Evolutionary conservation across 352 stramenopile genomes (phyloP), one percentile per base, ranked within the genome.

Genomic region (Phytophthora pseudosyringae): DNA sequence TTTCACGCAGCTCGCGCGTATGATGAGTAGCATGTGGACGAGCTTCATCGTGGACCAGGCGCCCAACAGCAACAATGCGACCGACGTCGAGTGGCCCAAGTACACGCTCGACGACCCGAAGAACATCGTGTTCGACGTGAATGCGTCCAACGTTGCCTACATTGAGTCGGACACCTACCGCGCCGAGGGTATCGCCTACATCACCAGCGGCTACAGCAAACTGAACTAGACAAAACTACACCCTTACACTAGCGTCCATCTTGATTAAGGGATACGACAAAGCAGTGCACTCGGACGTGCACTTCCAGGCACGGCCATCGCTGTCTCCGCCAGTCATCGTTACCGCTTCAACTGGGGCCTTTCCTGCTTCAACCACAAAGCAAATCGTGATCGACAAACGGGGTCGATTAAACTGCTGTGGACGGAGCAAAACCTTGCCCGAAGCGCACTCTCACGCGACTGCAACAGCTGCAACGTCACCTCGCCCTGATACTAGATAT

Each of bases 11-110:
- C 51, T 73, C 18, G 51, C 68, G 0, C 47, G 25, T 0, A 15
- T 69, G 8, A 76, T 76, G 68, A 50, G 56, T 8, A 51, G 68
- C n/a, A 76, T 70, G 58, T 76, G 68, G 68, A 18, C 51, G 15
- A 73, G 64, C 38, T 73, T 76, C 58, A 67, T 76, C 28, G 68
- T 67, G 18, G 10, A 67, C 26, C n/a, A 60, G 40, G 64, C 18
- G 8, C 58, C 64, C 4, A 70, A 69, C 58, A 10, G 45, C 4
- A 64, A 64, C 31, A 43, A 38, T 15, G 58, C 54, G 10, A 70
- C 61, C 11, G 43, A 10, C 3, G 6, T 76, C 3, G 31, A 67
- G 25, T 76, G 68, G 64, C 68, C 64, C 2, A 29, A 59, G 48
- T 76, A 76, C 52, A 53, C 51, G 3, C 13, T 16, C 10, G 52